A percentile compares a stretch with the other conserved stretches of the same genome.
Evolutionary conservation across 805 yeast genomes (phyloP).

Genomic region (Myxozyma neglecta): DNA sequence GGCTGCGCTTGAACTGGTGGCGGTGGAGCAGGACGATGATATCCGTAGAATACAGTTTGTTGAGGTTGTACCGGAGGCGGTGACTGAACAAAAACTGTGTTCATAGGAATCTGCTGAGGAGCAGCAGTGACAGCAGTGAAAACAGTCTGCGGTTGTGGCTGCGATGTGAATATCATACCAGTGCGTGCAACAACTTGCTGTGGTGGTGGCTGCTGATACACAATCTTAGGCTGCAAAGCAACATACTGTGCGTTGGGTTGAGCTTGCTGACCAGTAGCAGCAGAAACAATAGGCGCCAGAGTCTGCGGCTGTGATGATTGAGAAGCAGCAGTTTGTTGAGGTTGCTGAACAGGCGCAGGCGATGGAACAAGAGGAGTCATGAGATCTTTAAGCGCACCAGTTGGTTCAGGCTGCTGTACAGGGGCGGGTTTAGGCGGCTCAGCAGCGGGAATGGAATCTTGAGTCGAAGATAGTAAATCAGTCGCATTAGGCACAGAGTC

Average conservation of each 20-base stretch:
- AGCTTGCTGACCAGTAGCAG: constrained; percentile 35
- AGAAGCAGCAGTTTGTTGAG: not conserved
- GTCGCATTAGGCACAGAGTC: not conserved
- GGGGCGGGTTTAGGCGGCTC: not conserved
- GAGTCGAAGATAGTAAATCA: not conserved
- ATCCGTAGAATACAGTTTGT: constrained; percentile 20
- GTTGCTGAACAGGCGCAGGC: constrained; percentile 19
- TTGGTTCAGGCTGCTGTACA: constrained; percentile 12
- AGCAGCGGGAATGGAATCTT: not conserved
- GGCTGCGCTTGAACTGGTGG: constrained; percentile 9
- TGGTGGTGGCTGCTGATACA: constrained; percentile 12
- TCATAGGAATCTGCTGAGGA: constrained; percentile 9
- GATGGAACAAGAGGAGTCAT: constrained; percentile 33
- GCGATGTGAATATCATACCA: constrained; percentile 6
- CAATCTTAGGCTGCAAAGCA: constrained; percentile 27
- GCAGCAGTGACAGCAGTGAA: not conserved
- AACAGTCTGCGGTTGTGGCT: constrained; percentile 1
- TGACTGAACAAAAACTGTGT: constrained; percentile 7
- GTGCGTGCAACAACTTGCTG: constrained; percentile 6
- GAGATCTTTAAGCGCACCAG: constrained; percentile 27
- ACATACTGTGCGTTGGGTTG: constrained; percentile 38
- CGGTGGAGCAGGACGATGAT: constrained; percentile 28
- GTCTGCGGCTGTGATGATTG: not conserved
- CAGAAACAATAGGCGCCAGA: constrained; percentile 9
- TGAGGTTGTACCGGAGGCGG: constrained; percentile 15